A percentile compares a stretch with the other conserved stretches of the same genome.
Evolutionary conservation across 2,329 filamentous ascomycete genomes (phyloP).

Genomic region (Trichophyton rubrum): DNA sequence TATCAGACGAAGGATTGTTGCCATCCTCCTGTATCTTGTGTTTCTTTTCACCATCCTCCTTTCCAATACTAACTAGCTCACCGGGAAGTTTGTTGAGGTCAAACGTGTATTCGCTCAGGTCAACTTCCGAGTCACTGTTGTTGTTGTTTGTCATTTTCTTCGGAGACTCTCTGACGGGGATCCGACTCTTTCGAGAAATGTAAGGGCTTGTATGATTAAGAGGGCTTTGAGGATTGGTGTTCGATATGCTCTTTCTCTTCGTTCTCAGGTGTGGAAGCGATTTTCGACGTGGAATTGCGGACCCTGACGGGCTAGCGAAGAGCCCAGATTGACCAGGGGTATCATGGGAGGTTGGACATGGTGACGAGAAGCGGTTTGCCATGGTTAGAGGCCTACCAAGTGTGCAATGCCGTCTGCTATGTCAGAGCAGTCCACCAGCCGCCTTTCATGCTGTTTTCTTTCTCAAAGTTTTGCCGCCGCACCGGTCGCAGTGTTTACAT

Average conservation of each 20-base stretch:
- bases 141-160: slow-evolving; percentile 14
- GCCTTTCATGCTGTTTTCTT: background rate
- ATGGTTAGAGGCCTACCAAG: background rate
- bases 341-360: slow-evolving; percentile 31
- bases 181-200: background rate
- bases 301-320: slow-evolving; percentile 26
- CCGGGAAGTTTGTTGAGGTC: slow-evolving; percentile 29
- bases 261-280: background rate
- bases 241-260: background rate
- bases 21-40: slow-evolving; percentile 20
- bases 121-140: slow-evolving; percentile 25
- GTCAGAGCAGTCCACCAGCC: background rate
- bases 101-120: slow-evolving; percentile 30
- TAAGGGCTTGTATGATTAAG: background rate
- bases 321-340: slow-evolving; percentile 31
- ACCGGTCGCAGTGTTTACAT: slow-evolving; percentile 1
- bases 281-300: slow-evolving; percentile 21
- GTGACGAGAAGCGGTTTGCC: slow-evolving; percentile 22
- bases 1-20: slow-evolving; percentile 22
- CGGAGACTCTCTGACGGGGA: background rate
- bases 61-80: slow-evolving; percentile 15
- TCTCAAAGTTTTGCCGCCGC: background rate
- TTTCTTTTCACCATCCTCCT: slow-evolving; percentile 10
- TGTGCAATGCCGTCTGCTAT: background rate
- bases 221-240: background rate